Conservation (phyloP, 371 early-diverging fungal species). For the Zopfochytrium polystomum region DNA sequence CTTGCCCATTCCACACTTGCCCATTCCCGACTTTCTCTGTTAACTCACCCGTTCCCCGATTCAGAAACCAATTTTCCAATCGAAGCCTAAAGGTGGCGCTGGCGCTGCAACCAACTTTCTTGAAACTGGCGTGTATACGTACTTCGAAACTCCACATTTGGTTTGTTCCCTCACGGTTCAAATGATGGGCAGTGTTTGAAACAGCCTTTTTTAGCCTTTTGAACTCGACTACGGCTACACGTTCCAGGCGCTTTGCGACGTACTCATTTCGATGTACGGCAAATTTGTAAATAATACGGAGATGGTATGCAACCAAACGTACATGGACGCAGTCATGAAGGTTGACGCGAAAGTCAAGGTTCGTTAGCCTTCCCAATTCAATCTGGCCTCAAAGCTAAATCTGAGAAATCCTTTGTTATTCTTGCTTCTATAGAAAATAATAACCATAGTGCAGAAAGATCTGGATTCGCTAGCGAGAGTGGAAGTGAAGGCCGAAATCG, state of each 20-base stretch:
- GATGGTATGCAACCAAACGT: constrained; percentile 23
- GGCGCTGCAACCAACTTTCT: constrained; percentile 15
- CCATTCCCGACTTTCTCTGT: background rate
- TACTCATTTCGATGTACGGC: constrained; percentile 33
- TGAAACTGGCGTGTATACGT: constrained; percentile 29
- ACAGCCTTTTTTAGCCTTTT: constrained; percentile 22
- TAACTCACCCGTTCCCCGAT: constrained; percentile 13
- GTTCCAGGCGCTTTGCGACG: constrained; percentile 34
- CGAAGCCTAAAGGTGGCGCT: constrained; percentile 2
- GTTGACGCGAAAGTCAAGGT: constrained; percentile 35
- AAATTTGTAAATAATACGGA: constrained; percentile 33
- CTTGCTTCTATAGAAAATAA: constrained; percentile 11
- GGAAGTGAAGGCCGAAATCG: too few species aligned
- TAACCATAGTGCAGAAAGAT: constrained; percentile 13
- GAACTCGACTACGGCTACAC: constrained; percentile 34
- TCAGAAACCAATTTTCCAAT: constrained; percentile 6
- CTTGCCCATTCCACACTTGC: background rate
- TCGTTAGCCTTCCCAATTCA: background rate
- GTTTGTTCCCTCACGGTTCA: constrained; percentile 8
- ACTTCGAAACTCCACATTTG: constrained; percentile 33
- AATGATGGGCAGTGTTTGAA: background rate
- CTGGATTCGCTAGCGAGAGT: too few species aligned
- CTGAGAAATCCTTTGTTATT: background rate
- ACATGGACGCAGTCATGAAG: constrained; percentile 24
- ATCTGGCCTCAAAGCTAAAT: background rate